These are phyloP conservation scores for Mycena venus DNA, from an alignment of 768 basidiomycete genomes.

Conservation along the genomic window DNA sequence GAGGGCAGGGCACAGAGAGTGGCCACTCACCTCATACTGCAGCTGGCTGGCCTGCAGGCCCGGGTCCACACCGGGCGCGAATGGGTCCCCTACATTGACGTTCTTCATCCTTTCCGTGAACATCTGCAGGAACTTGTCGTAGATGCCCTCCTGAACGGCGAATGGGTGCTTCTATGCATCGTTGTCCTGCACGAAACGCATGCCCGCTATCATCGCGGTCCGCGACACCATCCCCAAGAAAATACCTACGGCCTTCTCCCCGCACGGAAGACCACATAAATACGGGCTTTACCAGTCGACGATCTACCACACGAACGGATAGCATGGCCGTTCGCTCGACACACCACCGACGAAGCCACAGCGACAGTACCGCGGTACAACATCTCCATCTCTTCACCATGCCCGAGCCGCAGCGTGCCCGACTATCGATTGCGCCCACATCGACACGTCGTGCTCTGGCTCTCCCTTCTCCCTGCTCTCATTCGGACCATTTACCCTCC, in stretches of 20 bases:
- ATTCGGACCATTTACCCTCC: background rate
- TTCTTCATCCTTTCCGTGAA: slow-evolving; percentile 67
- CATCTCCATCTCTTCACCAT: no score
- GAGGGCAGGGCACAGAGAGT: background rate
- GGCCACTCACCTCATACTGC: slow-evolving; percentile 54
- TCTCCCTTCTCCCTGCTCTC: background rate
- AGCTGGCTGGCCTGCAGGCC: slow-evolving; percentile 73
- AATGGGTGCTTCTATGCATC: no score
- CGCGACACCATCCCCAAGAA: no score
- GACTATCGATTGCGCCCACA: background rate
- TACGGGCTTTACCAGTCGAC: no score
- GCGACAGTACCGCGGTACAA: no score
- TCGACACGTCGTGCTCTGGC: slow-evolving; percentile 31
- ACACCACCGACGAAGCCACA: background rate
- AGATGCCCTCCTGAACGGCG: slow-evolving; percentile 80
- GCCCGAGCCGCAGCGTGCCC: no score
- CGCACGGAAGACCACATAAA: no score
- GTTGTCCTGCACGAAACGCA: slow-evolving; percentile 78
- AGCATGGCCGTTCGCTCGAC: no score
- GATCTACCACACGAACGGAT: no score
- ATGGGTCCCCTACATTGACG: slow-evolving; percentile 70
- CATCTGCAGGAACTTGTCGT: slow-evolving; percentile 78
- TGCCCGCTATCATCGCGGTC: no score
- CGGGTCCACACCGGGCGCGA: slow-evolving; percentile 64
- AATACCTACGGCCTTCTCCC: no score